phyloP scores from a whole-genome alignment of 2,329 filamentous ascomycete genomes.

The Blumeriella jaapii region DNA sequence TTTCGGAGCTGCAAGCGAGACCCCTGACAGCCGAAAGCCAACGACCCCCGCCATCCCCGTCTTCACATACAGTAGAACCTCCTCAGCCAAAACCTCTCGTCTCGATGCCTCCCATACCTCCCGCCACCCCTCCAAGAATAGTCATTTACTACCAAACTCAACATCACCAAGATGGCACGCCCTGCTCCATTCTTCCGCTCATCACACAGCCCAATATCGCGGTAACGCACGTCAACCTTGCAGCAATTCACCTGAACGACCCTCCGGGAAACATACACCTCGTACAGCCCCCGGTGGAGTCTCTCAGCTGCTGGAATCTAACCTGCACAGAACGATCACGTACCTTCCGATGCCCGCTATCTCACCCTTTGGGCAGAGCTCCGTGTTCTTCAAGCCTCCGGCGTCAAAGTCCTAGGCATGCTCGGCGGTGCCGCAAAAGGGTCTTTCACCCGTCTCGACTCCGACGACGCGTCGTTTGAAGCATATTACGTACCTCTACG shows the following conservation, averaged over 20 bases:
- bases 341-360: slow-evolving; percentile 55
- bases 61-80: too few relatives aligned
- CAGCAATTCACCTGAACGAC: slow-evolving; percentile 73
- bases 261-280: slow-evolving; percentile 36
- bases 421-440: slow-evolving; percentile 75
- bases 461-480: slow-evolving; percentile 55
- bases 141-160: slow-evolving; percentile 56
- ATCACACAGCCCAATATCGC: slow-evolving; percentile 39
- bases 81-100: too few relatives aligned
- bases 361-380: slow-evolving; percentile 70
- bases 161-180: slow-evolving; percentile 38
- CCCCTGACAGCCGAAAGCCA: not conserved
- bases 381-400: slow-evolving; percentile 55
- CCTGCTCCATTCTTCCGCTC: slow-evolving; percentile 48
- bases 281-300: slow-evolving; percentile 50
- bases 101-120: not conserved
- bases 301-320: slow-evolving; percentile 54
- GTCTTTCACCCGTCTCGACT: slow-evolving; percentile 48
- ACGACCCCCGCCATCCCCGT: not conserved
- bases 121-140: slow-evolving; percentile 24
- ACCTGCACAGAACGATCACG: slow-evolving; percentile 59
- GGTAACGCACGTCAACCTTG: slow-evolving; percentile 74
- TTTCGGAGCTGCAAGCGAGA: too few relatives aligned
- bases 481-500: slow-evolving; percentile 59
- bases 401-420: slow-evolving; percentile 76